A percentile compares a stretch with the other conserved stretches of the same genome.
These are phyloP conservation scores for Baorangia bicolor DNA, from an alignment of 768 basidiomycete genomes.

Conservation along the genomic window DNA sequence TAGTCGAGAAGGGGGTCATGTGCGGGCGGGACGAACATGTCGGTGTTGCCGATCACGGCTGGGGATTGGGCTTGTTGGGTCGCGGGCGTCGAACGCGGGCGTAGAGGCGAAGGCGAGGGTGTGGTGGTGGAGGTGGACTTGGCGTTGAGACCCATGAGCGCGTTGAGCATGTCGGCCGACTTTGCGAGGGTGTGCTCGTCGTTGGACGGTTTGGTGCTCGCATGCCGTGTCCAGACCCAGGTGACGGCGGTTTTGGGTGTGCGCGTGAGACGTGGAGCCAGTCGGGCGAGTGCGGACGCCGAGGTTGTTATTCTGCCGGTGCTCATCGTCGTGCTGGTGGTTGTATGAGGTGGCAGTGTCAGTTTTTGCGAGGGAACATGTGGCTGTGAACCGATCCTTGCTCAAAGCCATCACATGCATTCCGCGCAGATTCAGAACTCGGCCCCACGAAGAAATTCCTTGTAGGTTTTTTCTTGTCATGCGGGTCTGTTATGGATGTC, in stretches of 20 bases:
- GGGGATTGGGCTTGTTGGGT: neutral
- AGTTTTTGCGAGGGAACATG: neutral
- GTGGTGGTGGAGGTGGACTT: slow-evolving; percentile 1
- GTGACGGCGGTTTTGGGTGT: neutral
- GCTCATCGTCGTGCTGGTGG: slow-evolving; percentile 9
- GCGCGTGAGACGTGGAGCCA: neutral
- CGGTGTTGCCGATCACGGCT: neutral
- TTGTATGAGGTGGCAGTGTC: neutral
- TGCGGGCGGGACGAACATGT: slow-evolving; percentile 65
- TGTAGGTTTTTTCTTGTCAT: too few species aligned
- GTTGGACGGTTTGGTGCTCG: slow-evolving; percentile 15
- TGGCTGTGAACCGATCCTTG: neutral
- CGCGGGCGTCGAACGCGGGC: neutral
- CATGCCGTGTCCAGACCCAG: slow-evolving; percentile 10
- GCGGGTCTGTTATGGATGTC: too few species aligned
- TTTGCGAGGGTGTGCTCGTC: slow-evolving; percentile 25
- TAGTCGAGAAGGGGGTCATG: slow-evolving; percentile 73
- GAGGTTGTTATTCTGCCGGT: slow-evolving; percentile 6
- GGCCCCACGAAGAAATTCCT: too few species aligned
- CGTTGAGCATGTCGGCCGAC: slow-evolving; percentile 23
- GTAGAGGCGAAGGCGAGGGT: neutral
- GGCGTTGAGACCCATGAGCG: slow-evolving; percentile 22
- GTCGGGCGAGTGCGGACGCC: neutral
- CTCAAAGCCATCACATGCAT: too few species aligned
- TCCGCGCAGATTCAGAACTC: too few species aligned